Evolutionary conservation across 176 grass and related monocot genomes (phyloP), one percentile per base, ranked within the genome.

Genomic region (Thalia dealbata): DNA sequence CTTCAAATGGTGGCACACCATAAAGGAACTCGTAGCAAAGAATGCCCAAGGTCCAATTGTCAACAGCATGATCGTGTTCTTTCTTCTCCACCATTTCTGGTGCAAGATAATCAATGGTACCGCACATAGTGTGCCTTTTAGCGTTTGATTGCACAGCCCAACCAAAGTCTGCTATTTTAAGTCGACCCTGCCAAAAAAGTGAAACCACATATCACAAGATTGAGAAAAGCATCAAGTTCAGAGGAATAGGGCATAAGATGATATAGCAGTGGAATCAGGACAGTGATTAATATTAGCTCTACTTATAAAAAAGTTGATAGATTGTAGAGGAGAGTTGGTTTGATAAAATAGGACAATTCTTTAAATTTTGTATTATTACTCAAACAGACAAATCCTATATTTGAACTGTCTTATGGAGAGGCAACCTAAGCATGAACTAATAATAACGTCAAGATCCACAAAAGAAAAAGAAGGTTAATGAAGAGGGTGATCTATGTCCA

Each of bases 101-200:
- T 74, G 95, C 90, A 48, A 93, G 85, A 69, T 93, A 99, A 75
- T 99, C 95, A 3, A 93, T 84, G 19, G 95, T 99, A 16, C 95
- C 95, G 79, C 90, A 99, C 58, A 99, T 84, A 64, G 95, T 99
- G 67, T 93, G 85, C 0, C 95, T 82, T 72, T 99, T 99, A 58
- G 78, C 56, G 82, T 79, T 86, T 48, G 90, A 93, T 28, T 56
- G 73, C 72, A 90, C 95, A 6, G 95, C 90, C 85, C 90, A 99
- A 71, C 95, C 95, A 51, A 99, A 99, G 78, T 97, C 95, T 74
- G 95, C 95, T 81, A 97, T 88, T 82, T 97, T 91, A 41, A 97
- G 83, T 32, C 87, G 78, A 18, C 95, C 90, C 95, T 97, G 76
- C 55, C 63, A 77, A 84, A 91, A 62, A 29, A 64, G 25, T 4